A percentile compares a stretch with the other conserved stretches of the same genome.
These are phyloP conservation scores for Pyricularia sp. DNA, from an alignment of 2,329 filamentous ascomycete species.

Conservation along the genomic window DNA sequence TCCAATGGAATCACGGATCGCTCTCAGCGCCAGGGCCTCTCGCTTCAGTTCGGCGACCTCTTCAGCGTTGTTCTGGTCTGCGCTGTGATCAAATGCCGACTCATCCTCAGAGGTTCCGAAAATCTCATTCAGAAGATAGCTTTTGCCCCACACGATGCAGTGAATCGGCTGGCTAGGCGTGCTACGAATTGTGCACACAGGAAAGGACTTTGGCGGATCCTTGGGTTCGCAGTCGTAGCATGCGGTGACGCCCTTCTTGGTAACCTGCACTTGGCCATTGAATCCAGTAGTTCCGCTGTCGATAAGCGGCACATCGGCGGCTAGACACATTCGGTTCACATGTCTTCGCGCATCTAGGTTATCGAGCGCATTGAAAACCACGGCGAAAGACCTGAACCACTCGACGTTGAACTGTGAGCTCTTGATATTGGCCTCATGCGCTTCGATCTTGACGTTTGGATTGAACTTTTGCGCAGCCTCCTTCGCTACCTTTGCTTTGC, in stretches of 20 bases:
- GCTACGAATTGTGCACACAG: slow-evolving; percentile 93
- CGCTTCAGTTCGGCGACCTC: slow-evolving; percentile 83
- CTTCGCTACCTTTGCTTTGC: slow-evolving; percentile 91
- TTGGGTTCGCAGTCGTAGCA: slow-evolving; percentile 95
- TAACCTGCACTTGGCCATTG: slow-evolving; percentile 95
- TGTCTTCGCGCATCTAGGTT: slow-evolving; percentile 90
- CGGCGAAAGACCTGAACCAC: slow-evolving; percentile 75
- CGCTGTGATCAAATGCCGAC: slow-evolving; percentile 67
- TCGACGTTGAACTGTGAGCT: slow-evolving; percentile 75
- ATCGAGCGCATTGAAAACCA: slow-evolving; percentile 96
- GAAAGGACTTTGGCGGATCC: slow-evolving; percentile 83
- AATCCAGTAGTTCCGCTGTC: slow-evolving; percentile 98
- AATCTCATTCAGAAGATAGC: slow-evolving; percentile 88
- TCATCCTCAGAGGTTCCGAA: slow-evolving; percentile 90
- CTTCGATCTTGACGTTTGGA: slow-evolving; percentile 73
- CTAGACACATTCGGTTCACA: slow-evolving; percentile 95
- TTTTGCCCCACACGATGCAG: slow-evolving; percentile 98
- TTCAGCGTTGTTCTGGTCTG: slow-evolving; percentile 70
- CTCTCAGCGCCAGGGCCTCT: slow-evolving; percentile 75
- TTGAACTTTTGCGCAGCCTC: slow-evolving; percentile 89
- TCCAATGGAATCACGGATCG: slow-evolving; percentile 73
- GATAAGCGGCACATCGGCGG: slow-evolving; percentile 80
- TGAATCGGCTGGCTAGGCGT: slow-evolving; percentile 95
- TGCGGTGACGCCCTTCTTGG: slow-evolving; percentile 83
- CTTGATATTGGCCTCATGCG: slow-evolving; percentile 93